These are phyloP conservation scores for Entamoeba invadens DNA, from an alignment of 208 protist genomes.

Conservation along the genomic window DNA sequence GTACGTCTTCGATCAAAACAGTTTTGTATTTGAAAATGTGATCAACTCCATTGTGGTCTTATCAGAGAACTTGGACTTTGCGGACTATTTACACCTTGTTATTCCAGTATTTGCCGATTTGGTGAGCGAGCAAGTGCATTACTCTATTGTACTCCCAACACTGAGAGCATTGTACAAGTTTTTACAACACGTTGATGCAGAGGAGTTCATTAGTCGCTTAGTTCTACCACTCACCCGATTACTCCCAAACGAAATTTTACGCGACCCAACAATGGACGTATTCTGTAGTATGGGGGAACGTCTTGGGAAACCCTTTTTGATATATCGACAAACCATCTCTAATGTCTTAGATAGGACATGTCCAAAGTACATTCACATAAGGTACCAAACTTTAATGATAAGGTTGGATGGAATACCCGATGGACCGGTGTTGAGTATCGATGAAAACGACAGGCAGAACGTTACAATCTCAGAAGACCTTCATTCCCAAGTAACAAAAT, in stretches of 20 bases:
- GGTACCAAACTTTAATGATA: neutral
- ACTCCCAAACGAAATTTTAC: neutral
- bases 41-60: neutral
- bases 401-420: too few relatives aligned
- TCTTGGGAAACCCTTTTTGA: neutral
- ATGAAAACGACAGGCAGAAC: neutral
- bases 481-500: neutral
- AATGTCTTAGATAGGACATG: neutral
- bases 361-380: neutral
- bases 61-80: neutral
- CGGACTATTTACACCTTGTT: neutral
- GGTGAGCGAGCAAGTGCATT: neutral
- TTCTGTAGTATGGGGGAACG: neutral
- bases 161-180: neutral
- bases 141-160: neutral
- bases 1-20: neutral
- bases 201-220: neutral
- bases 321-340: neutral
- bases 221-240: neutral
- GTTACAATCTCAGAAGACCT: neutral
- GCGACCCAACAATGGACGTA: neutral
- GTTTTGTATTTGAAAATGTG: too few relatives aligned
- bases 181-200: neutral
- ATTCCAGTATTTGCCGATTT: neutral
- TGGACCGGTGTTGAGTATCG: neutral